Evolutionary conservation across 2,329 filamentous ascomycete genomes (phyloP), one percentile per base, ranked within the genome.

Genomic region (Trematosphaeria pertusa): DNA sequence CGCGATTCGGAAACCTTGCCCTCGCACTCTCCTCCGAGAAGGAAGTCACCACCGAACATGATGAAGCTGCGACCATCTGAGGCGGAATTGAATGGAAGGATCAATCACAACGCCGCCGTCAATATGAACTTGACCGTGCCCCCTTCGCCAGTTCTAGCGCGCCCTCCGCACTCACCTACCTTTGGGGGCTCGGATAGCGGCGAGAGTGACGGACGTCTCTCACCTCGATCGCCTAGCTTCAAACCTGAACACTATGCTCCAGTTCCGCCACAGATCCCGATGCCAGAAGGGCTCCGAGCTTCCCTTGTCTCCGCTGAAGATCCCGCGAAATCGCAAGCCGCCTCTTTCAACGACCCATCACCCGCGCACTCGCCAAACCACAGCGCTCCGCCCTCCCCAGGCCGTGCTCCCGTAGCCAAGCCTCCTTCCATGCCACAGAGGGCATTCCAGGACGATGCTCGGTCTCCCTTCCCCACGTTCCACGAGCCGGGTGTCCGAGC

Each of bases 51-150:
- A 14, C 60, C 64, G 14, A n/a, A n/a, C n/a, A 41, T 47, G 14
- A 50, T 62, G 40, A 68, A 60, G 45, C 59, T 73, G 17, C 56
- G 54, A 41, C 70, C 70, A 12, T 72, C 69, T 5, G 65, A 70
- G 34, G 70, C 70, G 17, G 67, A 73, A 56, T 46, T 71, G 28
- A 71, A 44, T 33, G 70, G 70, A 52, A 60, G 67, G 43, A 65
- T 58, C 49, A 69, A 67, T 49, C 62, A 69, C 54, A 64, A 60
- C 46, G 55, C 57, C 33, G 48, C 58, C 33, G 67, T 71, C 39
- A 64, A 73, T 51, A 70, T 72, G 66, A 66, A 57, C 39, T 52
- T 70, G 26, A 59, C 58, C 11, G 59, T 68, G 3, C 67, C 69
- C 36, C 58, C 63, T 2, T 70, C 68, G 5, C 68, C 70, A 17